Percentiles rank a stretch among this genome's conserved stretches.
Evolutionary conservation across 306 rosid genomes (phyloP).

Genomic region (Oemleria cerasiformis): DNA sequence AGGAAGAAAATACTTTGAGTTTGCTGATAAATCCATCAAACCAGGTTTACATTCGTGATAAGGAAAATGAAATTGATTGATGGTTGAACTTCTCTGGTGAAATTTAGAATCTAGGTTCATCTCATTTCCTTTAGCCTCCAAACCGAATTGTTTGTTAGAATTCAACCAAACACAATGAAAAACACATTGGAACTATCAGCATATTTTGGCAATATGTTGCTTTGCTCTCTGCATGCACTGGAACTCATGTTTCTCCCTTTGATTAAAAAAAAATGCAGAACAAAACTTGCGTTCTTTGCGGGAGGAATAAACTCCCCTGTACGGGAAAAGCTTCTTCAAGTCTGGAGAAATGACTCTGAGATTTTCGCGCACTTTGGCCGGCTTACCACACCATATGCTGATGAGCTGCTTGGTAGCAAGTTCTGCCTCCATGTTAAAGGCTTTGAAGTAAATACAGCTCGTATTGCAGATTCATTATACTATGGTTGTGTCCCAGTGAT

Average conservation of each 20-base stretch:
- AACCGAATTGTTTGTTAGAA: background rate
- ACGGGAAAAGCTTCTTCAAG: conserved; percentile 45
- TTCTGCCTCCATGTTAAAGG: conserved; percentile 92
- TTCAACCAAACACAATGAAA: background rate
- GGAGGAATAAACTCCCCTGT: conserved; percentile 67
- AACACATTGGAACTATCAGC: too few relatives aligned
- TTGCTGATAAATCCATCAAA: too few relatives aligned
- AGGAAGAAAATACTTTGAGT: background rate
- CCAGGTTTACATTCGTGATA: too few relatives aligned
- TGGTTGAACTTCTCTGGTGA: background rate
- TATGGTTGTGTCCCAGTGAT: conserved; percentile 88
- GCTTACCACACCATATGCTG: conserved; percentile 71
- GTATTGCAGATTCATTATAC: conserved; percentile 68
- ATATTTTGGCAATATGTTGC: background rate
- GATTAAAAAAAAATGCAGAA: conserved; percentile 35
- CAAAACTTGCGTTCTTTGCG: conserved; percentile 77
- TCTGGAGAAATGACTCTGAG: conserved; percentile 70
- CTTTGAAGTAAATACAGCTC: conserved; percentile 85
- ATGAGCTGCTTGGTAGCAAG: conserved; percentile 69
- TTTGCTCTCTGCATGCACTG: conserved; percentile 3
- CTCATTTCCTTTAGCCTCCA: background rate
- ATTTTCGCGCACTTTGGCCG: conserved; percentile 74
- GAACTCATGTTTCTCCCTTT: conserved; percentile 10
- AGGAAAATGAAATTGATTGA: background rate
- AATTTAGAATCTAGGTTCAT: background rate